Evolutionary conservation across 352 stramenopile species (phyloP).

Genomic region (Globisporangium nagaii): DNA sequence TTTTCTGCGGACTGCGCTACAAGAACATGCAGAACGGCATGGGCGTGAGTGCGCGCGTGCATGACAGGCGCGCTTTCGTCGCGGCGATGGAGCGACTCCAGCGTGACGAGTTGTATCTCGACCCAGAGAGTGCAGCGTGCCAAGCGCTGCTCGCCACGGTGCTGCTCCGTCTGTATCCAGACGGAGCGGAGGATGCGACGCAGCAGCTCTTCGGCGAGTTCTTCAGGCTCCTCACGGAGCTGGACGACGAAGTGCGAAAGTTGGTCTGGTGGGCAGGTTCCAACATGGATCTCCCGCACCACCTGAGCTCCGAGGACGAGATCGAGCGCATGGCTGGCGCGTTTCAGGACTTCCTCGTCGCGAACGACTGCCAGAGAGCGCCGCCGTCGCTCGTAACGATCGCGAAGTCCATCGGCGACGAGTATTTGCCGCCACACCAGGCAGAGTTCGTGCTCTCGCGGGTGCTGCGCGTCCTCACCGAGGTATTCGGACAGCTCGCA

Average conservation of each 20-base stretch:
- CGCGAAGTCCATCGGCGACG: constrained; percentile 69
- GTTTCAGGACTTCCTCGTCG: constrained; percentile 29
- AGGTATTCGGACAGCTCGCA: constrained; percentile 23
- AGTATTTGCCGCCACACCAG: constrained; percentile 67
- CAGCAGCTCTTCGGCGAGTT: constrained; percentile 21
- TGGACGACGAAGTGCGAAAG: constrained; percentile 15
- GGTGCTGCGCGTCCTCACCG: constrained; percentile 44
- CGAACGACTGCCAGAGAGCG: constrained; percentile 13
- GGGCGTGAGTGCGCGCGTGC: constrained; percentile 15
- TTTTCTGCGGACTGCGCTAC: constrained; percentile 42
- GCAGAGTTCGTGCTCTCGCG: constrained; percentile 33
- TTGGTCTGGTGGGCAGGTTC: constrained; percentile 45
- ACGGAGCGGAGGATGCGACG: constrained; percentile 1
- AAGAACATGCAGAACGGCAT: constrained; percentile 21
- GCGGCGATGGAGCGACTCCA: constrained; percentile 30
- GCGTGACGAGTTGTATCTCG: constrained; percentile 6
- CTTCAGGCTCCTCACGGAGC: constrained; percentile 12
- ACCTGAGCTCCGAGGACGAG: constrained; percentile 50
- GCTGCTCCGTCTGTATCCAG: constrained; percentile 26
- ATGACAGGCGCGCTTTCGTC: constrained; percentile 27
- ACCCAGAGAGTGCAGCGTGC: not conserved
- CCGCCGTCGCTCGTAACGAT: constrained; percentile 76
- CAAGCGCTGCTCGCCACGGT: constrained; percentile 1
- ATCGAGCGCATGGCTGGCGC: constrained; percentile 36
- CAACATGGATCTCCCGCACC: constrained; percentile 64